Conservation (phyloP, 352 stramenopile species). For the Pythium phragmiticola region DNA sequence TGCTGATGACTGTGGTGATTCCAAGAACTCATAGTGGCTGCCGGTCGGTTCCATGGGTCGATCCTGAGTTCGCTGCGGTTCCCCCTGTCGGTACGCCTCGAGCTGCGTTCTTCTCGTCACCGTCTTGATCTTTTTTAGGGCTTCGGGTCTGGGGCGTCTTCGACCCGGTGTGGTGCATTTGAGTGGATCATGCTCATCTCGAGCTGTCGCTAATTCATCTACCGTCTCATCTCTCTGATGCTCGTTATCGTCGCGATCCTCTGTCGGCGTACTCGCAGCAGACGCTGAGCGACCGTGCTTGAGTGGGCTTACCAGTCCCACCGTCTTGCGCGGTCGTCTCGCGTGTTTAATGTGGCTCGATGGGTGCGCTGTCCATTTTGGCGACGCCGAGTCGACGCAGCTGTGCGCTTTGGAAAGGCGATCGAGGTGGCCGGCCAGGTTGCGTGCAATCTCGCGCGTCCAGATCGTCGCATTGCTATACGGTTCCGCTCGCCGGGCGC, state of each 20-base stretch:
- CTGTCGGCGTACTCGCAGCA: background rate
- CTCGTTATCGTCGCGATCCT: constrained; percentile 5
- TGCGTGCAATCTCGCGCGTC: constrained; percentile 68
- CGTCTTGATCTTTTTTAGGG: constrained; percentile 21
- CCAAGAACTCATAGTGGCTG: constrained; percentile 1
- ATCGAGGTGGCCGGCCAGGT: constrained; percentile 65
- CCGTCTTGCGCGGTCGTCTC: constrained; percentile 40
- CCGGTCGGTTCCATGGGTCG: constrained; percentile 26
- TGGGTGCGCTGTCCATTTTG: constrained; percentile 38
- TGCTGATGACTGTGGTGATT: background rate
- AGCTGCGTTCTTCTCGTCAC: constrained; percentile 22
- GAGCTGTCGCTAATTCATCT: background rate
- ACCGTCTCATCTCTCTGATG: background rate
- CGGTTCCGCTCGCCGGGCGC: constrained; percentile 63
- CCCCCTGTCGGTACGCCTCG: constrained; percentile 18
- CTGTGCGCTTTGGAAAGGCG: constrained; percentile 71
- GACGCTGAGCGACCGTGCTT: constrained; percentile 31
- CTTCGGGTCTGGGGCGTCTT: background rate
- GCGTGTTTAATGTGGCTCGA: constrained; percentile 16
- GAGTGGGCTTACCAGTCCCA: constrained; percentile 39
- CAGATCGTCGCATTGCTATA: constrained; percentile 79
- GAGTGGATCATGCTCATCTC: background rate
- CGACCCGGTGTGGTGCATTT: background rate
- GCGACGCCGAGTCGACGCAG: constrained; percentile 66
- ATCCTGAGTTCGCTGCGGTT: background rate